Percentiles rank a stretch among this genome's conserved stretches.
phyloP scores from a whole-genome alignment of 176 grass and related monocot genomes.

The Coix lacrymajobi region DNA sequence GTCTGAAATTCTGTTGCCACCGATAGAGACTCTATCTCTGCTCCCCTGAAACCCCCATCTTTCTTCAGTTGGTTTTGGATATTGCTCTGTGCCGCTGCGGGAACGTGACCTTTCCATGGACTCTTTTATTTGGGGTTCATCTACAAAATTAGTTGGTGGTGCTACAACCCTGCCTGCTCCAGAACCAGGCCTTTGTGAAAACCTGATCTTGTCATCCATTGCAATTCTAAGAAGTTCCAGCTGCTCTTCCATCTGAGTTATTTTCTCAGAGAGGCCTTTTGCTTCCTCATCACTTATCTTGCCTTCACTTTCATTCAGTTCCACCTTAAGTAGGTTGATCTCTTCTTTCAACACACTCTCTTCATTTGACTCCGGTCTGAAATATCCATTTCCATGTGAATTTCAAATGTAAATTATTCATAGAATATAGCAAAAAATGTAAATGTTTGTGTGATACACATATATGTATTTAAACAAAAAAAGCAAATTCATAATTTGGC shows the following conservation, averaged over 20 bases:
- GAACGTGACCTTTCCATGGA: conserved; percentile 20
- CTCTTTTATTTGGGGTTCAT: conserved; percentile 18
- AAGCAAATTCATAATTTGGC: neutral
- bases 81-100: conserved; percentile 24
- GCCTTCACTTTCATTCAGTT: conserved; percentile 29
- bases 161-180: conserved; percentile 38
- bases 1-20: conserved; percentile 43
- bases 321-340: conserved; percentile 27
- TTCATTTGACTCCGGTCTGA: conserved; percentile 36
- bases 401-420: neutral
- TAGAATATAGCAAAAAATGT: neutral
- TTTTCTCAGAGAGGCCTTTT: conserved; percentile 28
- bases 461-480: neutral
- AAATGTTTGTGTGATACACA: neutral
- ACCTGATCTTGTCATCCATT: conserved; percentile 42
- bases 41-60: conserved; percentile 49
- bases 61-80: conserved; percentile 37
- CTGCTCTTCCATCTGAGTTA: conserved; percentile 31
- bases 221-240: conserved; percentile 35
- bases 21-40: conserved; percentile 48
- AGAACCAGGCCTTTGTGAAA: conserved; percentile 48
- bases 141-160: conserved; percentile 4
- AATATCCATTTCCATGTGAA: conserved; percentile 8
- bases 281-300: conserved; percentile 27
- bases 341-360: conserved; percentile 40